These are phyloP conservation scores for Sindora glabra DNA, from an alignment of 306 rosid genomes.

Conservation along the genomic window DNA sequence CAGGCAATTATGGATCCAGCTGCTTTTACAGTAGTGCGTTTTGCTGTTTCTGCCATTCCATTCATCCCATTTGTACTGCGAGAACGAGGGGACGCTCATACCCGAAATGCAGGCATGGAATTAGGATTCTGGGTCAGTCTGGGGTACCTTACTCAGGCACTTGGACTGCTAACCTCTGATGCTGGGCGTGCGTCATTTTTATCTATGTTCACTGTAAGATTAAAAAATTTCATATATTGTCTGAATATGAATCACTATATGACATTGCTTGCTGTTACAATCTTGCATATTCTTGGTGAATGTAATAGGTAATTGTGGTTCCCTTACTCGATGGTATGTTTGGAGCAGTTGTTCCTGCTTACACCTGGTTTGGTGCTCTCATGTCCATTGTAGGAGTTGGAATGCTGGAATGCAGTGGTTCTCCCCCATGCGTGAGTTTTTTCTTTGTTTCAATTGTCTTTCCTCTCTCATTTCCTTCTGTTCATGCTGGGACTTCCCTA, in stretches of 20 bases:
- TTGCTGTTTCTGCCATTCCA: conserved; percentile 50
- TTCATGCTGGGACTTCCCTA: neutral
- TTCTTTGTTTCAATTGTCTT: neutral
- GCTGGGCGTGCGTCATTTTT: conserved; percentile 72
- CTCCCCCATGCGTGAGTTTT: conserved; percentile 53
- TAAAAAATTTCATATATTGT: neutral
- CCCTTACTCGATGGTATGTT: conserved; percentile 74
- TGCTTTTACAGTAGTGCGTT: conserved; percentile 64
- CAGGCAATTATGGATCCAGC: conserved; percentile 63
- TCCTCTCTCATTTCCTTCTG: neutral
- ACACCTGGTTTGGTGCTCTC: conserved; percentile 72
- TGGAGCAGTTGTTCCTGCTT: conserved; percentile 56
- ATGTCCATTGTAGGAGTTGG: conserved; percentile 62
- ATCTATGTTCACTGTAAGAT: conserved; percentile 56
- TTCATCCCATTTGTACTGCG: conserved; percentile 54
- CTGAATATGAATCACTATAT: neutral
- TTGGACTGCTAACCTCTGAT: conserved; percentile 71
- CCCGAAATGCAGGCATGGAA: conserved; percentile 66
- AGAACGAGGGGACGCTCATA: conserved; percentile 34
- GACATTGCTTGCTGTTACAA: conserved; percentile 23
- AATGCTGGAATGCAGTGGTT: conserved; percentile 71
- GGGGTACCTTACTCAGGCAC: conserved; percentile 73
- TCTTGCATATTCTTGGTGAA: conserved; percentile 8
- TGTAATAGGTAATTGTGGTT: conserved; percentile 64
- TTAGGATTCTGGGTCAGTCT: conserved; percentile 79